phyloP scores from a whole-genome alignment of 345 rosid genomes.

The Carallia pectinifolia region DNA sequence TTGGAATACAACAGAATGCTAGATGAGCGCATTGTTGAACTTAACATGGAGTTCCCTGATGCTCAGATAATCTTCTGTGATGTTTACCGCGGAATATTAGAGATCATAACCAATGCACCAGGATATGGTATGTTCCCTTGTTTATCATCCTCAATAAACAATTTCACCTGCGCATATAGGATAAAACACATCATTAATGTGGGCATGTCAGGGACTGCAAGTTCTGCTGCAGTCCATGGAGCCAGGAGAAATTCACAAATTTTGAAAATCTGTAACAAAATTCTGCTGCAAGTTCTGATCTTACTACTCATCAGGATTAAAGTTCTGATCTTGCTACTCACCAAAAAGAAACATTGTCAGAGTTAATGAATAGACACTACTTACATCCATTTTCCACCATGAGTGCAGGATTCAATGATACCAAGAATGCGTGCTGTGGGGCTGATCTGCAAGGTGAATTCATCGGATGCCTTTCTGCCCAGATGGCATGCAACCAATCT shows the following conservation, averaged over 20 bases:
- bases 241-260: background rate
- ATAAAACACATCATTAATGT: no score
- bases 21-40: conserved; percentile 32
- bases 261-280: background rate
- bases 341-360: no score
- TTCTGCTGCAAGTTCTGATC: no score
- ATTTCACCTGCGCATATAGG: no score
- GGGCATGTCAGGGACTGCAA: no score
- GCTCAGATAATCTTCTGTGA: conserved; percentile 52
- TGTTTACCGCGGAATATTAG: conserved; percentile 47
- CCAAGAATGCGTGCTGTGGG: conserved; percentile 53
- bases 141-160: background rate
- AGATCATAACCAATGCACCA: conserved; percentile 40
- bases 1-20: conserved; percentile 48
- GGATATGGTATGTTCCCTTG: conserved; percentile 35
- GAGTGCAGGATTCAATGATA: conserved; percentile 47
- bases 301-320: no score
- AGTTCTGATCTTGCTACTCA: no score
- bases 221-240: background rate
- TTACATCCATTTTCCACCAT: conserved; percentile 7
- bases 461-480: conserved; percentile 52
- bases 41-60: conserved; percentile 40
- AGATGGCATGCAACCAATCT: conserved; percentile 50
- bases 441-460: conserved; percentile 39
- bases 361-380: background rate